phyloP scores from a whole-genome alignment of 345 rosid genomes.

The Jatropha curcas region DNA sequence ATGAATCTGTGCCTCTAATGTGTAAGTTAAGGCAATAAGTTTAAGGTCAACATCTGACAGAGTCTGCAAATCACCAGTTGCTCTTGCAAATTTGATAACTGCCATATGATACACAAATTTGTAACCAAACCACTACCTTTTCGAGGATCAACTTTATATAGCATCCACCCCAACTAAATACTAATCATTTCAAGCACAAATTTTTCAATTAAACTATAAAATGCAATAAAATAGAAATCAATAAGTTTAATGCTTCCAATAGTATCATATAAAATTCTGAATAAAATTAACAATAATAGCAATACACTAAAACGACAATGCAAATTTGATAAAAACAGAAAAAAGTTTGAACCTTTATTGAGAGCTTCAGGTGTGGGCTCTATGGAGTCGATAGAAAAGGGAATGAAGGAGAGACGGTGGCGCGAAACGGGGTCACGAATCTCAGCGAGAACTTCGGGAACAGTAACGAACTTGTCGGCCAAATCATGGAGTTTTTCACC shows the following conservation, averaged over 20 bases:
- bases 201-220: too few relatives aligned
- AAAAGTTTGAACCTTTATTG: slow-evolving; percentile 50
- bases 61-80: slow-evolving; percentile 88
- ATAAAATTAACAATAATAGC: background rate
- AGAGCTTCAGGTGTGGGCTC: slow-evolving; percentile 88
- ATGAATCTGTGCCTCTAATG: slow-evolving; percentile 78
- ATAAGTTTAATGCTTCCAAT: background rate
- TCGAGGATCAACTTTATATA: background rate
- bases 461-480: slow-evolving; percentile 80
- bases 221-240: too few relatives aligned
- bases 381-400: slow-evolving; percentile 71
- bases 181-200: background rate
- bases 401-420: slow-evolving; percentile 70
- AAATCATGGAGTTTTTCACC: slow-evolving; percentile 51
- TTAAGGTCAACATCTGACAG: slow-evolving; percentile 89
- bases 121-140: background rate
- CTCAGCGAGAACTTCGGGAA: slow-evolving; percentile 76
- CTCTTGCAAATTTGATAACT: slow-evolving; percentile 82
- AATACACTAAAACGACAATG: background rate
- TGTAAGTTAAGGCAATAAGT: slow-evolving; percentile 77
- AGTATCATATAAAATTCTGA: too few relatives aligned
- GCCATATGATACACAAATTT: slow-evolving; percentile 5
- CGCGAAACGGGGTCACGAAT: slow-evolving; percentile 91
- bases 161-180: background rate
- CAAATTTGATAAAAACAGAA: background rate